A percentile compares a stretch with the other conserved stretches of the same genome.
phyloP scores from a whole-genome alignment of 2,329 filamentous ascomycete genomes.

The Pseudogymnoascus sp. region DNA sequence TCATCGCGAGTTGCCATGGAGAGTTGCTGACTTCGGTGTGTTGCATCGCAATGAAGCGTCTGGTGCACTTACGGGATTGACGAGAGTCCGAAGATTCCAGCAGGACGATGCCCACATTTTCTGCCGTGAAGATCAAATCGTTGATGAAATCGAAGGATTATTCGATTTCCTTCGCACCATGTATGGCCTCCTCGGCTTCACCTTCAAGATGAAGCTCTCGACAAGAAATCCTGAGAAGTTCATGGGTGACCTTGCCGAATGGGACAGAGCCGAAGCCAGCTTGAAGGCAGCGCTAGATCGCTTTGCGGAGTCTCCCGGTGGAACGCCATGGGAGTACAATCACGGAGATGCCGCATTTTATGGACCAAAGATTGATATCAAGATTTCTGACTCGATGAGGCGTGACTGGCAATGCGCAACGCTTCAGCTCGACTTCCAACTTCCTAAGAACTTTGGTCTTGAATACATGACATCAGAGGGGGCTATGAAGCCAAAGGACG shows the following conservation, averaged over 20 bases:
- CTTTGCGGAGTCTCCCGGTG: slow-evolving; percentile 54
- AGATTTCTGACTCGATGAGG: slow-evolving; percentile 78
- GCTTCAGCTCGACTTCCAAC: slow-evolving; percentile 89
- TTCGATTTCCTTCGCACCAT: slow-evolving; percentile 83
- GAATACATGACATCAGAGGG: slow-evolving; percentile 73
- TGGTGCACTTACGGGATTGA: slow-evolving; percentile 83
- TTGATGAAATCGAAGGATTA: slow-evolving; percentile 68
- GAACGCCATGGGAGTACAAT: slow-evolving; percentile 80
- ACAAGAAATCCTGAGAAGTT: slow-evolving; percentile 81
- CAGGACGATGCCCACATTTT: slow-evolving; percentile 98
- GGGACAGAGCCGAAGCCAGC: slow-evolving; percentile 80
- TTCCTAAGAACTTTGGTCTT: slow-evolving; percentile 77
- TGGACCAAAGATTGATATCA: slow-evolving; percentile 97
- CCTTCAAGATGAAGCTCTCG: slow-evolving; percentile 90
- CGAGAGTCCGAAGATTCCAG: slow-evolving; percentile 86
- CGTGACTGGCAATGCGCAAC: slow-evolving; percentile 87
- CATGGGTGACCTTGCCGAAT: slow-evolving; percentile 78
- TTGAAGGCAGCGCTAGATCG: slow-evolving; percentile 72
- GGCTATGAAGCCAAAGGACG: slow-evolving; percentile 37
- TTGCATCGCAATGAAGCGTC: slow-evolving; percentile 94
- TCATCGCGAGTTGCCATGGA: slow-evolving; percentile 83
- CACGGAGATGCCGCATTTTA: slow-evolving; percentile 97
- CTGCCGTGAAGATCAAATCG: slow-evolving; percentile 73
- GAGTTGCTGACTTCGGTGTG: slow-evolving; percentile 93
- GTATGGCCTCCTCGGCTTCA: slow-evolving; percentile 77